A percentile compares a stretch with the other conserved stretches of the same genome.
These are phyloP conservation scores for Rhodofomes roseus DNA, from an alignment of 1,284 basidiomycete genomes.

Conservation along the genomic window DNA sequence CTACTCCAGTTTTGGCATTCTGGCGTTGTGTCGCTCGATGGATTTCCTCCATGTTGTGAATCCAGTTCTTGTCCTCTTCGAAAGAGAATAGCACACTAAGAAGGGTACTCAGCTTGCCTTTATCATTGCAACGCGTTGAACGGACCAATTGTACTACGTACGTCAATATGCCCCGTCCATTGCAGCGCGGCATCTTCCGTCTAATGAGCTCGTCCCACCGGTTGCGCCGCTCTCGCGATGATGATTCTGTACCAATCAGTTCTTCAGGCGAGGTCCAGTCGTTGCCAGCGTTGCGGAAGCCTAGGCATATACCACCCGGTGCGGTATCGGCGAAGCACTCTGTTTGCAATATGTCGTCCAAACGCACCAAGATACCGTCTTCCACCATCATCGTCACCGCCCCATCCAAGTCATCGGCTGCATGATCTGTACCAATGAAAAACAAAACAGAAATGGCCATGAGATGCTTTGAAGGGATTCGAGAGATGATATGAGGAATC, in stretches of 20 bases:
- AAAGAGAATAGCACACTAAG: too few relatives aligned
- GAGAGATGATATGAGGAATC: background rate
- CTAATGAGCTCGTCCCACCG: background rate
- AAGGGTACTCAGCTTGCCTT: too few relatives aligned
- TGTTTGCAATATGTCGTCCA: background rate
- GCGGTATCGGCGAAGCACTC: background rate
- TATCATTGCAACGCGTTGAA: too few relatives aligned
- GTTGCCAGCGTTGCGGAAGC: background rate
- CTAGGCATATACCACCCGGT: background rate
- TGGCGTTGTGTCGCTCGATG: too few relatives aligned
- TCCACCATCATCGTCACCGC: background rate
- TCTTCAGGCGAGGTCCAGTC: background rate
- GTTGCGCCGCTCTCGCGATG: too few relatives aligned
- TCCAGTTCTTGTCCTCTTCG: too few relatives aligned
- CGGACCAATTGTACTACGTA: background rate
- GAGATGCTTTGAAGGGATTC: background rate
- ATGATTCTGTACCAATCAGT: background rate
- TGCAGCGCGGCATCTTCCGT: background rate
- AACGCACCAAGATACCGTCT: background rate
- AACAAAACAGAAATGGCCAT: background rate
- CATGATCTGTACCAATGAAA: too few relatives aligned
- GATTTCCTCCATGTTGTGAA: too few relatives aligned
- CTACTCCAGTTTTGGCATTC: too few relatives aligned
- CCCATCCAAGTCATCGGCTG: background rate
- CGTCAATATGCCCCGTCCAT: background rate